Evolutionary conservation across 2,329 filamentous ascomycete species (phyloP), one percentile per base, ranked within the genome.

Genomic region (Periglandula ipomoeae): DNA sequence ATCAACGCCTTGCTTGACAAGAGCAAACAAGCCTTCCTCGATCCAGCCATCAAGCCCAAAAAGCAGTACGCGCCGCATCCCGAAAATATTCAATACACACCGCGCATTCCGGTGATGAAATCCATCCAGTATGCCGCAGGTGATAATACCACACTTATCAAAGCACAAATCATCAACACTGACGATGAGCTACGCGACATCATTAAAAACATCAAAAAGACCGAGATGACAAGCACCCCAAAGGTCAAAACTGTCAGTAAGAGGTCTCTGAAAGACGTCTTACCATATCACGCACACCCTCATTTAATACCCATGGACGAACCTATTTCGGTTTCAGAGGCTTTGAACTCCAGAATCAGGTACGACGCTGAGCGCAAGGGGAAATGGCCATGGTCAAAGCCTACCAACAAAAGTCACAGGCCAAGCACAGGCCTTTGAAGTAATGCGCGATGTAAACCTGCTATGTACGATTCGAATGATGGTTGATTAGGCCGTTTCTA

Each of bases 41-140:
- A 95, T 56, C 78, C 82, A 0, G 61, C 65, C 2, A 78, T 85
- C 45, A 63, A 75, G 2, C 82, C 88, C 0, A 70, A 78, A 13
- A 63, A 69, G 1, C 59, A 57, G 13, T 53, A 61, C 50, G 65
- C 79, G 6, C 86, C 87, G 0, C 64, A 73, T 1, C 71, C 85
- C 0, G 73, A 87, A 4, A 61, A 67, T 19, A 86, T 88, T 54
- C 44, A 62, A 0, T 97, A 96, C 64, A 79, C 66, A 0, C 79
- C 83, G 0, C 82, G 91, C 17, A 71, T 75, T 13, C 84, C 90
- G 0, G 85, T 97, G 48, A 95, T 97, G 89, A 76, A 86, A 48
- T 65, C 75, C 1, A 73, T 95, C 1, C 72, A 78, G 40, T 74
- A 75, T 7, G 60, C 62, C 0, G 65, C 68, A 22, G 57, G 65